Evolutionary conservation across 371 early-diverging fungal genomes (phyloP).

Genomic region (Apophysomyces trapeziformis): DNA sequence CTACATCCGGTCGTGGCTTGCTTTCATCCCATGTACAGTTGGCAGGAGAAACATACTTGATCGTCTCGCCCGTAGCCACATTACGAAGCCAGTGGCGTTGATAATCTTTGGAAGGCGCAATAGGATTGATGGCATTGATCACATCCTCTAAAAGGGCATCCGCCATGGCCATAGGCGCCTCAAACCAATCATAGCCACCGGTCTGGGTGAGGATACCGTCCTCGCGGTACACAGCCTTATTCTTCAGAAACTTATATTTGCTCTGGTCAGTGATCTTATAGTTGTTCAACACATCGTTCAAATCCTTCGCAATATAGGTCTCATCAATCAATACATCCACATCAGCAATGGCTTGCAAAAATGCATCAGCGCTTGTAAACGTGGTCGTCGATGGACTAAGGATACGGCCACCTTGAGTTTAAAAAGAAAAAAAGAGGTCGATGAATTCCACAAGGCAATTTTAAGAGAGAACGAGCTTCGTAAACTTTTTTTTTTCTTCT

Average conservation of each 20-base stretch:
- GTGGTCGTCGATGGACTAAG: conserved; percentile 24
- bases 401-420: conserved; percentile 40
- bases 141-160: conserved; percentile 76
- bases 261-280: conserved; percentile 50
- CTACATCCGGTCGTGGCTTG: conserved; percentile 54
- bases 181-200: conserved; percentile 76
- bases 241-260: conserved; percentile 66
- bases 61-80: conserved; percentile 58
- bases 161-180: conserved; percentile 66
- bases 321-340: conserved; percentile 80
- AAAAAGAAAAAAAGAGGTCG: background rate
- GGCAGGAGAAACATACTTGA: conserved; percentile 40
- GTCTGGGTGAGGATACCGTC: conserved; percentile 67
- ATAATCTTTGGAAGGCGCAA: conserved; percentile 54
- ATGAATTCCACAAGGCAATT: too few relatives aligned
- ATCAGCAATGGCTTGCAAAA: conserved; percentile 58
- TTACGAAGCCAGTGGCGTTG: conserved; percentile 72
- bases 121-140: conserved; percentile 65
- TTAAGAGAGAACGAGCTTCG: too few relatives aligned
- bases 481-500: background rate
- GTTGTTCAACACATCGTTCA: conserved; percentile 54
- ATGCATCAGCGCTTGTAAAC: conserved; percentile 46
- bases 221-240: conserved; percentile 68
- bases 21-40: conserved; percentile 64
- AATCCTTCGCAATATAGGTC: conserved; percentile 54